Percentiles rank a stretch among this genome's conserved stretches.
phyloP scores from a whole-genome alignment of 768 basidiomycete species.

The Boletus tomentosulus region DNA sequence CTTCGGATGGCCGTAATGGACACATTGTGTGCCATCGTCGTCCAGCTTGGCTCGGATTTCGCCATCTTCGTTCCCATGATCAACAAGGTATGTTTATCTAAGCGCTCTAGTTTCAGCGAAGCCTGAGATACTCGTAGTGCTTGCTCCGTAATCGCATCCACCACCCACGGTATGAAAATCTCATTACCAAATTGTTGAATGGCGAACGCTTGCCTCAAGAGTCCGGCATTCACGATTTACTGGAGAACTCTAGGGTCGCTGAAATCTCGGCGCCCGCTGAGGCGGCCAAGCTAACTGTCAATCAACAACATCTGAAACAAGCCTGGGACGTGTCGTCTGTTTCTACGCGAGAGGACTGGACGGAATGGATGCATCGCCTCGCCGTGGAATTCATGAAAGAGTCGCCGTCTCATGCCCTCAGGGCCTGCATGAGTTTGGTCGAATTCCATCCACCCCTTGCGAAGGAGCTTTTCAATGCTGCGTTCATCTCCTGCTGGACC shows the following conservation, averaged over 20 bases:
- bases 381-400: constrained; percentile 97
- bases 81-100: constrained; percentile 62
- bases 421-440: constrained; percentile 92
- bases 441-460: constrained; percentile 89
- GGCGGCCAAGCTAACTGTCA: constrained; percentile 84
- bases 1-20: constrained; percentile 87
- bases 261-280: constrained; percentile 85
- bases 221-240: constrained; percentile 60
- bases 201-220: constrained; percentile 92
- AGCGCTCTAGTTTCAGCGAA: not conserved
- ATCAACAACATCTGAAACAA: constrained; percentile 94
- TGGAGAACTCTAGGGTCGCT: constrained; percentile 61
- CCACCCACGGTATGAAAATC: constrained; percentile 81
- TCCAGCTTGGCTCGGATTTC: constrained; percentile 94
- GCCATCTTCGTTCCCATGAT: constrained; percentile 98
- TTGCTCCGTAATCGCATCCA: constrained; percentile 70
- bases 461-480: constrained; percentile 94
- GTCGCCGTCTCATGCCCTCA: constrained; percentile 95
- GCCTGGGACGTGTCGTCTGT: constrained; percentile 90
- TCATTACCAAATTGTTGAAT: constrained; percentile 84
- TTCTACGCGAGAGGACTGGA: constrained; percentile 82
- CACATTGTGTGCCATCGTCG: constrained; percentile 84
- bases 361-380: constrained; percentile 90
- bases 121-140: constrained; percentile 44
- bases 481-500: constrained; percentile 96